Evolutionary conservation across 2,329 filamentous ascomycete genomes (phyloP), one percentile per base, ranked within the genome.

Genomic region (Fusarium coicis): DNA sequence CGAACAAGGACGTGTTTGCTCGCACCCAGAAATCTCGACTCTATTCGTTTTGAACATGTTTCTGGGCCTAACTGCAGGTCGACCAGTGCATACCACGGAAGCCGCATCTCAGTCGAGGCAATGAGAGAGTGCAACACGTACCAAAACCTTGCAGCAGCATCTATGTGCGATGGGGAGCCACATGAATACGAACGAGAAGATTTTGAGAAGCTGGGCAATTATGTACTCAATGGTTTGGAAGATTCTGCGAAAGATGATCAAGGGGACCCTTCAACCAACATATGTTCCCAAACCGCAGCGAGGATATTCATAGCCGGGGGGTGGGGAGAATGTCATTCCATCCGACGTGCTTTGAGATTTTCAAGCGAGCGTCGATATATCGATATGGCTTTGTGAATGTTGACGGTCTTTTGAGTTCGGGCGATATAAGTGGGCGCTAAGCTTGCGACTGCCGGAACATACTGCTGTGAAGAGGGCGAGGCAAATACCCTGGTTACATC

Each of bases 231-330:
- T 23, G 49, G 32, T 6, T 15, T 53, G 23, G 18, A 23, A 7
- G 32, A 19, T 7, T 7, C 7, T 8, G 19, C 10, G 49, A 10
- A 26, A 26, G 4, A 4, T 8, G 7, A 8, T 19, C 3, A 8
- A 11, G 12, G 7, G 10, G 19, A 16, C 7, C 4, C 7, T 5
- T 10, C 26, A 7, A 10, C 11, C 8, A 4, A 18, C 7, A 16
- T 5, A 14, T 28, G 9, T 53, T 37, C 7, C 49, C 34, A 36
- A 15, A 36, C 7, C 34, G 34, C 26, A 26, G 26, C 26, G 26
- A 26, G 26, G 26, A 26, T 26, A 26, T 26, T 26, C 5, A 26
- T 26, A 26, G 26, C 26, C 26, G 26, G 4, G 26, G 4, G 26
- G 26, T 7, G 26, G 26, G 26, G 26, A 26, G 26, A 26, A 26